These are phyloP conservation scores for Colletotrichum lini DNA, from an alignment of 2,329 filamentous ascomycete species.

Conservation along the genomic window DNA sequence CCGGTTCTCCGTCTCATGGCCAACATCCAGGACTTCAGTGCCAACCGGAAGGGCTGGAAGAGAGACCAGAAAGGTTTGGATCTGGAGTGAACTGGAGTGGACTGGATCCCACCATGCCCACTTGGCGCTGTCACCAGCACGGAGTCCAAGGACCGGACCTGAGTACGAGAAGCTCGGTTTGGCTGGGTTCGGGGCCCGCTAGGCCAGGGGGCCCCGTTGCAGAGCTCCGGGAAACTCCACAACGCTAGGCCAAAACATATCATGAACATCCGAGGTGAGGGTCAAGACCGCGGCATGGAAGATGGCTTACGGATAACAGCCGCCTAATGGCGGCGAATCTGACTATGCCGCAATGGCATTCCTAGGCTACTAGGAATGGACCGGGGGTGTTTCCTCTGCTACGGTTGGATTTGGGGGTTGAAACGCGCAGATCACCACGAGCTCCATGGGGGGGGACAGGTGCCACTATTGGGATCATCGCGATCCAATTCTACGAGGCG, in stretches of 20 bases:
- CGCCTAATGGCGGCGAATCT: conserved; percentile 2
- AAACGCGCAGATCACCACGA: conserved; percentile 34
- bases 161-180: not conserved
- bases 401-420: conserved; percentile 26
- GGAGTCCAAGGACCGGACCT: not conserved
- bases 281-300: conserved; percentile 7
- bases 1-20: not conserved
- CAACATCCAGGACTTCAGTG: not conserved
- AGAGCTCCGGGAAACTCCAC: conserved; percentile 22
- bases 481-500: conserved; percentile 6
- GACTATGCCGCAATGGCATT: not conserved
- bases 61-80: not conserved
- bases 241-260: conserved; percentile 39
- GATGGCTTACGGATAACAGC: not conserved
- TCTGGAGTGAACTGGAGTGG: not conserved
- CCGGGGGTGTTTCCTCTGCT: not conserved
- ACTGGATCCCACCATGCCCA: conserved; percentile 5
- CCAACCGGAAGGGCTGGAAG: not conserved
- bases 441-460: not conserved
- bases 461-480: conserved; percentile 33
- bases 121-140: not conserved
- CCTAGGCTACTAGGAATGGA: not conserved
- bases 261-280: conserved; percentile 17
- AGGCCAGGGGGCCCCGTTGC: conserved; percentile 25
- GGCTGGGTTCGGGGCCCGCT: conserved; percentile 5